Base-by-base conservation (phyloP, 352 stramenopile genomes). In the Pythium dissotocum region DNA sequence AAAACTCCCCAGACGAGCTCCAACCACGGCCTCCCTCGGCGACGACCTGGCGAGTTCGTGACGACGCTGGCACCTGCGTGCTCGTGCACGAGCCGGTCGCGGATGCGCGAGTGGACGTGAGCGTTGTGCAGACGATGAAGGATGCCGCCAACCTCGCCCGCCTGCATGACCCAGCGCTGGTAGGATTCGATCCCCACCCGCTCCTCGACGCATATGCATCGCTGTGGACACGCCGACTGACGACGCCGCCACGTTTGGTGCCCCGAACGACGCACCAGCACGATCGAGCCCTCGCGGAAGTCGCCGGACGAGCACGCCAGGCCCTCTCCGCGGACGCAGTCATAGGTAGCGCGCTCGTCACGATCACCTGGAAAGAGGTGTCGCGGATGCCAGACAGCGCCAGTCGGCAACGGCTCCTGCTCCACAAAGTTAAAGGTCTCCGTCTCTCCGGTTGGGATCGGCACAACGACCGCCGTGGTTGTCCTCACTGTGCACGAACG, bases 341-440 rank as follows among this genome's bases (percentile, higher is more conserved):
- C 35, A 46, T 61, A 5, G 54, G 18, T 1, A 0, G 12, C 4
- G 54, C 54, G 33, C 54, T 61, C 6, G 32, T 16, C 4, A 9
- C 24, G 24, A 4, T 61, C 10, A 33, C 54, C 5, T 61, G 54
- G 54, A n/a, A 12, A 12, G 4, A 1, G 0, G 8, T 61, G 6
- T 2, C 10, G 14, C 14, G 32, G 30, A 33, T 61, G 6, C 54
- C 54, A 32, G 32, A 2, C 2, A 61, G 54, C n/a, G 18, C 54
- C 18, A 49, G 32, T 18, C 16, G 16, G 0, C 33, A 61, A 30
- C 54, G 54, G 4, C 54, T 61, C 14, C 30, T 61, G 14, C 30
- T 61, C 6, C 35, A 61, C 54, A 61, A 61, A 32, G 18, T 61
- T 9, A 61, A 61, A n/a, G 35, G 54, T 12, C 18, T 46, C 1